phyloP scores from a whole-genome alignment of 768 basidiomycete species.

The Psilocybe azurescens region DNA sequence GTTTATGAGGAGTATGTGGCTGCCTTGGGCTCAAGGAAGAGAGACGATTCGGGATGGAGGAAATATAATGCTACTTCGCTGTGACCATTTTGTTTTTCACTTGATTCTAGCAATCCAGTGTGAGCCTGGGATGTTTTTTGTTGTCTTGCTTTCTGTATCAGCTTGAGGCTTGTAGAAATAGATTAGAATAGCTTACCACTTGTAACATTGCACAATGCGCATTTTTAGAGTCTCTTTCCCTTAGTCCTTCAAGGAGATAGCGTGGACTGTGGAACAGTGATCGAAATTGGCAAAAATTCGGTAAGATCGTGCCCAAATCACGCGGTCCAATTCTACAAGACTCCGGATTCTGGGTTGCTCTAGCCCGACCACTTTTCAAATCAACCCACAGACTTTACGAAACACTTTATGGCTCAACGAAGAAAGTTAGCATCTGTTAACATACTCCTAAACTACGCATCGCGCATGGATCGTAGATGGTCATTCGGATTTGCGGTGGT shows the following conservation, averaged over 20 bases:
- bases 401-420: background rate
- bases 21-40: background rate
- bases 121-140: too few species aligned
- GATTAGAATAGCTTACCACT: too few species aligned
- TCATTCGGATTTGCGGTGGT: background rate
- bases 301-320: background rate
- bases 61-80: background rate
- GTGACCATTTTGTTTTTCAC: background rate
- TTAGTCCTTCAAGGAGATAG: too few species aligned
- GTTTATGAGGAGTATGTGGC: background rate
- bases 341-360: background rate
- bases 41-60: slow-evolving; percentile 1
- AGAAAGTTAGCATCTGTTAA: background rate
- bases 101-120: too few species aligned
- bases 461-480: too few species aligned
- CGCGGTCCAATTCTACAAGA: background rate
- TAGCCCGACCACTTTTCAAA: background rate
- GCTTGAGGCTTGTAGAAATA: too few species aligned
- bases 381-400: background rate
- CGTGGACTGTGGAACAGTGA: too few species aligned
- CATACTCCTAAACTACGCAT: too few species aligned
- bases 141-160: too few species aligned
- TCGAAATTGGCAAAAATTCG: too few species aligned
- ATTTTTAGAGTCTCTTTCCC: too few species aligned
- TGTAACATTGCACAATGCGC: too few species aligned